Base-by-base conservation (phyloP, 495 filamentous ascomycete species). In the Neurospora sp. region DNA sequence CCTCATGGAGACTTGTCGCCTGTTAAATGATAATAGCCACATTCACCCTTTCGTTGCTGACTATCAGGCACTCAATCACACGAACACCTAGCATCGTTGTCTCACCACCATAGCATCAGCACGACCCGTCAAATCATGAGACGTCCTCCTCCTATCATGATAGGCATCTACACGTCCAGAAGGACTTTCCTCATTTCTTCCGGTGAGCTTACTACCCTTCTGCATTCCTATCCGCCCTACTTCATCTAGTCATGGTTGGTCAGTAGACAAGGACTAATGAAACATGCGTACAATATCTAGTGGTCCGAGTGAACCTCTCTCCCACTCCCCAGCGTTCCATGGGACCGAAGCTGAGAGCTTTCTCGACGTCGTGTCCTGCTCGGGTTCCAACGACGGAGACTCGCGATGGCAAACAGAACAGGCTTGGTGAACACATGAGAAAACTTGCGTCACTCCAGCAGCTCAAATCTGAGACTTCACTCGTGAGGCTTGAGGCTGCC, bases 401-500 rank as follows among this genome's bases (percentile, higher is more conserved):
- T 44, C 42, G 42, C 42, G 18, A 44, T 44, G 42, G 42, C 16
- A 44, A 44, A 44, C 42, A n/a, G 42, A 44, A 44, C 42, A 44
- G 42, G 2, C 6, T 44, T 7, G 42, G 18, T 8, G 42, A 44
- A 44, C 6, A 44, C 42, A 44, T 44, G 42, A 44, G 42, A 8
- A 44, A 44, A n/a, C 42, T 44, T 8, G 42, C 42, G 42, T 44
- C 42, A 44, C 42, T 44, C 42, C 42, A 44, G 42, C 42, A 44
- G 42, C 42, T 44, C 42, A 44, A n/a, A 7, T 44, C 42, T 44
- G 42, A 44, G 42, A 44, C 42, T 44, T 44, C 75, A 39, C 71
- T 77, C 73, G 75, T 71, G 45, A 70, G 68, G 6, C 76, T 83
- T 8, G 77, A 82, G 41, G 16, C 45, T 9, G 81, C 73, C 39